phyloP scores from a whole-genome alignment of 805 yeast species.

The Candida anglica region DNA sequence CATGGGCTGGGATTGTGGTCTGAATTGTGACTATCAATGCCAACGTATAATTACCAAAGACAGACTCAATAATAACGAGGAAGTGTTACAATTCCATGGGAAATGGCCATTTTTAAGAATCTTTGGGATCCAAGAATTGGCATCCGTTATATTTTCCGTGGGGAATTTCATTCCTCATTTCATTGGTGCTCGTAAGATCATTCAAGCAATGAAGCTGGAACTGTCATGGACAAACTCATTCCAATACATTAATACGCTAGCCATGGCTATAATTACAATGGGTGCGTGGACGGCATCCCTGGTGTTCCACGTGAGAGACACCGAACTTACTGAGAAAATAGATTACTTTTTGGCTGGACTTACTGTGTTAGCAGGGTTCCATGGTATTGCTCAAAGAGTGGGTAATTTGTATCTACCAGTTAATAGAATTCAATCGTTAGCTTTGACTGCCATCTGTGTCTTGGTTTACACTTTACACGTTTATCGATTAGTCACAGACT shows the following conservation, averaged over 20 bases:
- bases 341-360: conserved; percentile 94
- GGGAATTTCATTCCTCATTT: conserved; percentile 47
- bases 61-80: conserved; percentile 45
- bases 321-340: conserved; percentile 70
- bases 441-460: conserved; percentile 40
- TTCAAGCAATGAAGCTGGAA: conserved; percentile 8
- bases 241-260: conserved; percentile 29
- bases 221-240: conserved; percentile 5
- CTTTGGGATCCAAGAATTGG: conserved; percentile 81
- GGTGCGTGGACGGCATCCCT: conserved; percentile 87
- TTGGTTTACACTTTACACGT: conserved; percentile 62
- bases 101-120: conserved; percentile 92
- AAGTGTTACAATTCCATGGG: conserved; percentile 85
- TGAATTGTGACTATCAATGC: conserved; percentile 91
- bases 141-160: conserved; percentile 74
- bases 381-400: conserved; percentile 59
- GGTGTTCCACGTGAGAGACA: conserved; percentile 85
- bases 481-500: conserved; percentile 58
- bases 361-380: conserved; percentile 78
- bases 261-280: conserved; percentile 63
- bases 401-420: conserved; percentile 50
- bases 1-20: conserved; percentile 69
- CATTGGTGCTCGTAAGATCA: conserved; percentile 36
- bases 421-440: conserved; percentile 16
- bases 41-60: conserved; percentile 69